Evolutionary conservation across 352 stramenopile species (phyloP).

Genomic region (Elongisporangium senticosum): DNA sequence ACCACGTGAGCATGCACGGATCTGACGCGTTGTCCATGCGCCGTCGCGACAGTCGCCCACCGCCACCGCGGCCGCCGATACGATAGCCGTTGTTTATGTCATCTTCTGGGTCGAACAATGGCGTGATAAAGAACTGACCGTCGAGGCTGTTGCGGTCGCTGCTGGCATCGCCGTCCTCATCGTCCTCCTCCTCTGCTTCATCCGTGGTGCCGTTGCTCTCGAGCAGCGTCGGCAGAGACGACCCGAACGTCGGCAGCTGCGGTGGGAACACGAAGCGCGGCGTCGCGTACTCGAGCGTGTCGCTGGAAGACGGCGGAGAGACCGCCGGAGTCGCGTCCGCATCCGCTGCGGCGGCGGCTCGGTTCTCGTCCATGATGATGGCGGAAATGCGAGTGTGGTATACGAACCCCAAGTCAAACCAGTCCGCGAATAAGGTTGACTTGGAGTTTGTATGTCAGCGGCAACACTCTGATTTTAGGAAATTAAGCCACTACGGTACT

Average conservation of each 20-base stretch:
- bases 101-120: conserved; percentile 2
- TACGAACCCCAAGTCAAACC: too few relatives aligned
- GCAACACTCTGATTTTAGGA: too few relatives aligned
- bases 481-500: too few relatives aligned
- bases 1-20: conserved; percentile 5
- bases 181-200: not conserved
- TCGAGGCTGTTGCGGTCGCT: conserved; percentile 9
- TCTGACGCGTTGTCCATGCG: conserved; percentile 1
- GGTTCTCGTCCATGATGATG: too few relatives aligned
- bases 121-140: conserved; percentile 1
- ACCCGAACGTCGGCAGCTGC: conserved; percentile 6
- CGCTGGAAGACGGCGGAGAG: too few relatives aligned
- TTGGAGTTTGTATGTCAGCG: too few relatives aligned
- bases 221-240: conserved; percentile 11
- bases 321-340: too few relatives aligned
- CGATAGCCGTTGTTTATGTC: conserved; percentile 8
- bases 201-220: conserved; percentile 3
- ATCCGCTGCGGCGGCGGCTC: too few relatives aligned
- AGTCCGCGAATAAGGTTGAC: too few relatives aligned
- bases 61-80: conserved; percentile 13
- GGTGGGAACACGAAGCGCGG: too few relatives aligned
- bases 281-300: too few relatives aligned
- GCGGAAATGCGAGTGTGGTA: too few relatives aligned
- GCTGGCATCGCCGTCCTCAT: not conserved
- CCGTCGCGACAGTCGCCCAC: conserved; percentile 1